Conservation (phyloP, 2,329 filamentous ascomycete species). For the Onygena corvina region DNA sequence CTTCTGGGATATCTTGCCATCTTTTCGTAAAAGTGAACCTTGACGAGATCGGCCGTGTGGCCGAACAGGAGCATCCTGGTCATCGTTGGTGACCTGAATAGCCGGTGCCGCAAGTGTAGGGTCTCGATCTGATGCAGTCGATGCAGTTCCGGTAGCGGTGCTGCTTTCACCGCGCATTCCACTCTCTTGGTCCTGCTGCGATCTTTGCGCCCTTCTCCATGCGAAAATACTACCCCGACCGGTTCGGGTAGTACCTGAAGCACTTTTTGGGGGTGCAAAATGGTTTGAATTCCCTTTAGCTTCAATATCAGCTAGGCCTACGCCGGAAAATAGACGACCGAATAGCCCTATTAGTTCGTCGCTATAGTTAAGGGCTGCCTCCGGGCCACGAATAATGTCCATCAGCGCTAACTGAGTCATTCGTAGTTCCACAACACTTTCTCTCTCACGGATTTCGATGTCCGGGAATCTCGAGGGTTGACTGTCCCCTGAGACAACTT, state of each 20-base stretch:
- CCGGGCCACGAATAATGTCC: constrained; percentile 71
- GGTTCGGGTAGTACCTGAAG: constrained; percentile 58
- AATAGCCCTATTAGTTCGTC: constrained; percentile 76
- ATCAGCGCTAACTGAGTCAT: constrained; percentile 83
- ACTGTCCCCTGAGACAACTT: constrained; percentile 1
- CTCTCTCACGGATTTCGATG: constrained; percentile 74
- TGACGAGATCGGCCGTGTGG: constrained; percentile 15
- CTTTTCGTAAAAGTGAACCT: constrained; percentile 8
- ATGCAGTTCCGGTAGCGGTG: constrained; percentile 16
- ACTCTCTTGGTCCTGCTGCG: constrained; percentile 33
- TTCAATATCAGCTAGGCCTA: constrained; percentile 31
- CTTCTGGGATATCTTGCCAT: constrained; percentile 16
- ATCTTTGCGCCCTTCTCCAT: constrained; percentile 40
- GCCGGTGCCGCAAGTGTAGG: constrained; percentile 39
- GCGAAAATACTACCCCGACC: constrained; percentile 68
- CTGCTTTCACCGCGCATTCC: constrained; percentile 26
- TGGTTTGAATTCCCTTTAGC: constrained; percentile 25
- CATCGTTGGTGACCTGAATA: constrained; percentile 65
- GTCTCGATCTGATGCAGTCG: constrained; percentile 20
- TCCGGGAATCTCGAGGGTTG: constrained; percentile 54
- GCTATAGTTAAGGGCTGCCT: constrained; percentile 76
- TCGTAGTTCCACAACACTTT: constrained; percentile 80
- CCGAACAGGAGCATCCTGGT: constrained; percentile 25
- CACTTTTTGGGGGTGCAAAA: constrained; percentile 52
- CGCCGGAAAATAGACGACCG: constrained; percentile 62